These are phyloP conservation scores for Amorphotheca resinae DNA, from an alignment of 495 filamentous ascomycete species.

Conservation along the genomic window DNA sequence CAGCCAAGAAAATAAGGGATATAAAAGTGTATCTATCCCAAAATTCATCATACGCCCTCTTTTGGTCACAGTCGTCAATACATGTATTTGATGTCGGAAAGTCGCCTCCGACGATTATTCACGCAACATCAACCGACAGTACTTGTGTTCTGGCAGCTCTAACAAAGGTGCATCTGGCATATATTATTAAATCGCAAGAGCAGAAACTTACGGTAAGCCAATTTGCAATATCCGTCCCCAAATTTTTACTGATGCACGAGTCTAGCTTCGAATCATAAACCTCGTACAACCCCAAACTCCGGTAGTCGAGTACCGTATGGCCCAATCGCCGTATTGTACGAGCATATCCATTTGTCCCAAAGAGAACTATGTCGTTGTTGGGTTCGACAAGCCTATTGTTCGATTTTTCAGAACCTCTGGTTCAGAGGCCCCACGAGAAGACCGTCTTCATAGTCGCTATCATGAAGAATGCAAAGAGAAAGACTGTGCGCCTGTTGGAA, in stretches of 20 bases:
- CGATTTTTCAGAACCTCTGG: slow-evolving; percentile 24
- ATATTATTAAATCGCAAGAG: slow-evolving; percentile 26
- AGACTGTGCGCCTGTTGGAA: slow-evolving; percentile 24
- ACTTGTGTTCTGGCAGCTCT: slow-evolving; percentile 27
- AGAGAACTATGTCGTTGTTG: slow-evolving; percentile 26
- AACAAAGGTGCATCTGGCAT: slow-evolving; percentile 22
- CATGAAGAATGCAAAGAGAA: slow-evolving; percentile 22
- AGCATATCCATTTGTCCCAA: slow-evolving; percentile 24
- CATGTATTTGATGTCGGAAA: slow-evolving; percentile 27
- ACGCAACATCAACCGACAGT: slow-evolving; percentile 22
- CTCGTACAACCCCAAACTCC: slow-evolving; percentile 17
- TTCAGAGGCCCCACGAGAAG: slow-evolving; percentile 24
- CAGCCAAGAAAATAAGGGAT: slow-evolving; percentile 17
- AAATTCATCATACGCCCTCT: slow-evolving; percentile 25
- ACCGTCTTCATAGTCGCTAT: slow-evolving; percentile 21
- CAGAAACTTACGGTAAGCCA: slow-evolving; percentile 25
- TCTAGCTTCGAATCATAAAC: slow-evolving; percentile 26
- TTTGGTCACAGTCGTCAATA: slow-evolving; percentile 26
- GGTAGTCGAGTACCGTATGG: slow-evolving; percentile 25
- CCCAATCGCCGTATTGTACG: slow-evolving; percentile 25
- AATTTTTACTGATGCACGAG: not conserved
- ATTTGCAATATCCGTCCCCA: not conserved
- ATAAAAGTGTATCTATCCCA: slow-evolving; percentile 23
- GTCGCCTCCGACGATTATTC: slow-evolving; percentile 20
- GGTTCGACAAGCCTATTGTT: slow-evolving; percentile 26